These are phyloP conservation scores for Leccinum arenicola DNA, from an alignment of 768 basidiomycete species.

Conservation along the genomic window DNA sequence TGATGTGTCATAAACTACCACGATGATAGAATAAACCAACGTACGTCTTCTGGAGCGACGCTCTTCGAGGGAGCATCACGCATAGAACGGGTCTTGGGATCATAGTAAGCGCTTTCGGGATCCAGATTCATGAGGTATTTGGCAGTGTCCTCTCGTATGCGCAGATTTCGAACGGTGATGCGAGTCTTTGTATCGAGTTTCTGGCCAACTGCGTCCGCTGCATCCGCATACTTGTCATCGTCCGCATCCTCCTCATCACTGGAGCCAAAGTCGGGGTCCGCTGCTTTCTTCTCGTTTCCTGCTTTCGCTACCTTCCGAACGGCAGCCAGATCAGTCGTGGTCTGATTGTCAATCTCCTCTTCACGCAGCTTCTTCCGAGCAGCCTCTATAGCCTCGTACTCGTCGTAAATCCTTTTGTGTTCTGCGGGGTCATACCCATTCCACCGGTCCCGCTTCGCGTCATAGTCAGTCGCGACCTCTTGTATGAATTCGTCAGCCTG, in stretches of 20 bases:
- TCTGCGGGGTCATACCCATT: slow-evolving; percentile 94
- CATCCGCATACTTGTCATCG: slow-evolving; percentile 98
- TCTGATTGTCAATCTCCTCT: slow-evolving; percentile 97
- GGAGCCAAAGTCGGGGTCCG: slow-evolving; percentile 92
- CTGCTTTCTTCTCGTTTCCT: slow-evolving; percentile 64
- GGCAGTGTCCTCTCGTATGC: slow-evolving; percentile 98
- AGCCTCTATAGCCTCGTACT: slow-evolving; percentile 90
- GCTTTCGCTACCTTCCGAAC: slow-evolving; percentile 96
- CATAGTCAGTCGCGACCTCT: slow-evolving; percentile 74
- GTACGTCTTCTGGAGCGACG: slow-evolving; percentile 82
- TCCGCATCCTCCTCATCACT: slow-evolving; percentile 95
- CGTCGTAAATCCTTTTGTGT: slow-evolving; percentile 85
- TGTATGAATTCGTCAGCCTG: slow-evolving; percentile 90
- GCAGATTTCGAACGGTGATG: slow-evolving; percentile 95
- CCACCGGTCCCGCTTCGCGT: slow-evolving; percentile 96
- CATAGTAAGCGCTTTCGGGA: slow-evolving; percentile 94
- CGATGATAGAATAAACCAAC: slow-evolving; percentile 26
- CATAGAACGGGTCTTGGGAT: slow-evolving; percentile 99
- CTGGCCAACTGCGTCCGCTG: slow-evolving; percentile 96
- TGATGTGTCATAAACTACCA: slow-evolving; percentile 1
- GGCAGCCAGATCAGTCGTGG: slow-evolving; percentile 85
- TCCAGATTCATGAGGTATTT: slow-evolving; percentile 98
- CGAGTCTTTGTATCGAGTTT: slow-evolving; percentile 98
- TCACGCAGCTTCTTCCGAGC: slow-evolving; percentile 89
- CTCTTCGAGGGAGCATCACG: slow-evolving; percentile 87